These are phyloP conservation scores for Ophiostoma piceae DNA, from an alignment of 2,329 filamentous ascomycete genomes.

Conservation along the genomic window DNA sequence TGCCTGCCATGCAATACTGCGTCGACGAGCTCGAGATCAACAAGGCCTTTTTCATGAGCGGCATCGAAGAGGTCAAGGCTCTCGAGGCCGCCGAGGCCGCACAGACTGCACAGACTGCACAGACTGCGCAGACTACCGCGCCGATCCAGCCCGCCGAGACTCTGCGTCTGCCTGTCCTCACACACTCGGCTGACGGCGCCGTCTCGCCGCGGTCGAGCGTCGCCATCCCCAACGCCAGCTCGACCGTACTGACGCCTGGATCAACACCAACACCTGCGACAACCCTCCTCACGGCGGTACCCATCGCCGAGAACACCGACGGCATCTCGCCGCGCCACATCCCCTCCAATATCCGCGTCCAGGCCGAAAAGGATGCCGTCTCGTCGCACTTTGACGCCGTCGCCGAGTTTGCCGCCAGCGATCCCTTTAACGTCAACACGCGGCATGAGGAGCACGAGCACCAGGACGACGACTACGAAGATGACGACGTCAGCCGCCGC, in stretches of 20 bases:
- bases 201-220: conserved; percentile 45
- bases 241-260: not conserved
- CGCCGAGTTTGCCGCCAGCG: conserved; percentile 45
- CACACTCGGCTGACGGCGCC: conserved; percentile 36
- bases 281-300: not conserved
- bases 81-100: conserved; percentile 40
- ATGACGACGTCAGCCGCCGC: conserved; percentile 35
- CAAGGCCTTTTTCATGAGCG: conserved; percentile 65
- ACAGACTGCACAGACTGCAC: conserved; percentile 35
- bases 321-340: conserved; percentile 32
- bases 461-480: not conserved
- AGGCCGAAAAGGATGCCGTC: conserved; percentile 40
- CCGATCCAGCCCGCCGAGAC: conserved; percentile 29
- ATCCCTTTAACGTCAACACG: conserved; percentile 40
- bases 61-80: conserved; percentile 57
- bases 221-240: conserved; percentile 28
- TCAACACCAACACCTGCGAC: not conserved
- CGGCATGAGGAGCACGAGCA: not conserved
- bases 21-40: conserved; percentile 77
- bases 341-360: conserved; percentile 36
- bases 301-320: not conserved
- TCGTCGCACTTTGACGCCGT: conserved; percentile 43
- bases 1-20: conserved; percentile 79
- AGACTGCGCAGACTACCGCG: too few relatives aligned
- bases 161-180: conserved; percentile 16